A percentile compares a stretch with the other conserved stretches of the same genome.
phyloP scores from a whole-genome alignment of 148 eudicot species.

The Rheum nobile region DNA sequence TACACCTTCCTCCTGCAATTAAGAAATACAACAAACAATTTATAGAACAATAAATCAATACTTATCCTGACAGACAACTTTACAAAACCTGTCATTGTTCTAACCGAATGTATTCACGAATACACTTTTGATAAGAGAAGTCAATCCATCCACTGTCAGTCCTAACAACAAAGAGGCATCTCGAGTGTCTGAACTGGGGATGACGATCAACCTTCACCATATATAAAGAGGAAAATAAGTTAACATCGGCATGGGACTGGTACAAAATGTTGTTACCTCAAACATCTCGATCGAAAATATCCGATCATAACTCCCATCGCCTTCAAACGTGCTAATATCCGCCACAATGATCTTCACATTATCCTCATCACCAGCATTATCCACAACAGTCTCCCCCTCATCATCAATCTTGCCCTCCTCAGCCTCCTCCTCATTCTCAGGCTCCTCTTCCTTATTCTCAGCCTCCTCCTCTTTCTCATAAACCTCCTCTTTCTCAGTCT shows the following conservation, averaged over 20 bases:
- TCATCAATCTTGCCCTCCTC: too few relatives aligned
- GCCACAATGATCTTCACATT: conserved; percentile 81
- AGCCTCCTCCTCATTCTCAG: too few relatives aligned
- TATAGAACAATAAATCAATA: too few relatives aligned
- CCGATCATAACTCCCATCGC: conserved; percentile 77
- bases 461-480: too few relatives aligned
- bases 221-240: conserved; percentile 1
- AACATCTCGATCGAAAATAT: conserved; percentile 94
- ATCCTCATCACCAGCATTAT: too few relatives aligned
- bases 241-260: neutral
- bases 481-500: too few relatives aligned
- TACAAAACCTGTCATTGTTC: too few relatives aligned
- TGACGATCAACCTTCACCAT: conserved; percentile 75
- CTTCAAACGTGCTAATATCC: conserved; percentile 73
- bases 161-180: conserved; percentile 86
- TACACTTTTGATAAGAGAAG: conserved; percentile 91
- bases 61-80: too few relatives aligned
- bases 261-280: conserved; percentile 41
- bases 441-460: too few relatives aligned
- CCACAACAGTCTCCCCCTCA: too few relatives aligned
- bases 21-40: too few relatives aligned
- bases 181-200: conserved; percentile 65
- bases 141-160: conserved; percentile 82
- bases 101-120: conserved; percentile 61
- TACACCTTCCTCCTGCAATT: too few relatives aligned